These are phyloP conservation scores for Fraxinus excelsior DNA, from an alignment of 257 asterid species.

Conservation along the genomic window DNA sequence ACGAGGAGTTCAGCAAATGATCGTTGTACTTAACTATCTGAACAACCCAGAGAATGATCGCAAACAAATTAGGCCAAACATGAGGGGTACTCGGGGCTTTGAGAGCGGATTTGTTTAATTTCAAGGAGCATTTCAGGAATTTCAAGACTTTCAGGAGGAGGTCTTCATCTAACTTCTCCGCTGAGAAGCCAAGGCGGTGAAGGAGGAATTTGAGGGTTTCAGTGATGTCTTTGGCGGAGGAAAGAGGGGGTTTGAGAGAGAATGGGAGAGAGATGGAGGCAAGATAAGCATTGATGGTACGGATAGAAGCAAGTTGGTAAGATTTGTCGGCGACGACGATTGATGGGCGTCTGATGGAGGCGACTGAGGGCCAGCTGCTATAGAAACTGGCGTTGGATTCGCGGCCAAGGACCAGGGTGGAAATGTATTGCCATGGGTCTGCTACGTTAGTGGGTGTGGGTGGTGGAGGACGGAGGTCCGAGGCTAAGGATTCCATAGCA, in stretches of 20 bases:
- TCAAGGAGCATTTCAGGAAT: slow-evolving; percentile 65
- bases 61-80: slow-evolving; percentile 72
- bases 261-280: slow-evolving; percentile 57
- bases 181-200: slow-evolving; percentile 49
- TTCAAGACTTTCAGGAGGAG: slow-evolving; percentile 43
- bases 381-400: slow-evolving; percentile 92
- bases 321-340: slow-evolving; percentile 44
- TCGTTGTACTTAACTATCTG: slow-evolving; percentile 63
- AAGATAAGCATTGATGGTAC: slow-evolving; percentile 64
- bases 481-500: slow-evolving; percentile 45
- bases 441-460: slow-evolving; percentile 66
- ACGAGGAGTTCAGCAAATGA: slow-evolving; percentile 27
- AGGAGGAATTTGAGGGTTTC: slow-evolving; percentile 76
- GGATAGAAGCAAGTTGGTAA: slow-evolving; percentile 59
- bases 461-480: slow-evolving; percentile 77
- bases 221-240: slow-evolving; percentile 72
- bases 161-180: slow-evolving; percentile 66
- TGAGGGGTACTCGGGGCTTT: slow-evolving; percentile 93
- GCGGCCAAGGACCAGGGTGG: slow-evolving; percentile 59
- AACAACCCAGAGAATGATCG: slow-evolving; percentile 82
- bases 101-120: slow-evolving; percentile 75
- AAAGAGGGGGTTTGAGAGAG: slow-evolving; percentile 66
- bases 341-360: slow-evolving; percentile 61
- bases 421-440: slow-evolving; percentile 57
- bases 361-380: slow-evolving; percentile 71